A percentile compares a stretch with the other conserved stretches of the same genome.
These are phyloP conservation scores for Blyttiomyces sp. DNA, from an alignment of 371 early-diverging fungal genomes.

Conservation along the genomic window DNA sequence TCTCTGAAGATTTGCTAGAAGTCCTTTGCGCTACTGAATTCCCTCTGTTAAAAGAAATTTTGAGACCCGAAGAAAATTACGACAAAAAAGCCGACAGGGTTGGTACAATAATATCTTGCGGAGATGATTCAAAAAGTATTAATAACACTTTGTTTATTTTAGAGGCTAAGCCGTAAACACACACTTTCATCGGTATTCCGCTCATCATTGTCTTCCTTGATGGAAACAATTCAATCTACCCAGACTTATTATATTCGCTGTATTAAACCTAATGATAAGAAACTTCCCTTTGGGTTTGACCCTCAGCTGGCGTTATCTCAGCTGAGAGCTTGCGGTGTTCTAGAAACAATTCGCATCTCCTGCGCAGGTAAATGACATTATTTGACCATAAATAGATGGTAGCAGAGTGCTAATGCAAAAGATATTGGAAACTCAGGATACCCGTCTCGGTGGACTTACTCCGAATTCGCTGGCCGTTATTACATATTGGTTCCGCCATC, in stretches of 20 bases:
- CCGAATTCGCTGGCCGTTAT: constrained; percentile 93
- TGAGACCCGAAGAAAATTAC: constrained; percentile 16
- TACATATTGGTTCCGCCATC: constrained; percentile 76
- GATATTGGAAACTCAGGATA: no score
- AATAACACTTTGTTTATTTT: no score
- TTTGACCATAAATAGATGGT: constrained; percentile 69
- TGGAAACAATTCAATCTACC: constrained; percentile 91
- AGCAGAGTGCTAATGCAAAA: no score
- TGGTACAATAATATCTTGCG: no score
- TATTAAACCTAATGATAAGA: constrained; percentile 95
- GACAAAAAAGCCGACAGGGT: no score
- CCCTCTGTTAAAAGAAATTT: constrained; percentile 74
- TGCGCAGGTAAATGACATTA: no score
- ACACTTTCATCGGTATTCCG: constrained; percentile 89
- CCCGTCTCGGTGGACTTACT: constrained; percentile 86
- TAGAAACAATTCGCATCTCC: constrained; percentile 99
- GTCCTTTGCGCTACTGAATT: constrained; percentile 69
- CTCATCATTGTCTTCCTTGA: constrained; percentile 82
- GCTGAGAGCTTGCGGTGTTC: constrained; percentile 98
- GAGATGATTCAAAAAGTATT: no score
- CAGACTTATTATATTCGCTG: constrained; percentile 97
- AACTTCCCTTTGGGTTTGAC: constrained; percentile 88
- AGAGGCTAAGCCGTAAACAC: no score
- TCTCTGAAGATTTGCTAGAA: constrained; percentile 86
- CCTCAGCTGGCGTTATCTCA: constrained; percentile 92